Conservation (phyloP, 441 rosid species). For the Mallotus japonicus region DNA sequence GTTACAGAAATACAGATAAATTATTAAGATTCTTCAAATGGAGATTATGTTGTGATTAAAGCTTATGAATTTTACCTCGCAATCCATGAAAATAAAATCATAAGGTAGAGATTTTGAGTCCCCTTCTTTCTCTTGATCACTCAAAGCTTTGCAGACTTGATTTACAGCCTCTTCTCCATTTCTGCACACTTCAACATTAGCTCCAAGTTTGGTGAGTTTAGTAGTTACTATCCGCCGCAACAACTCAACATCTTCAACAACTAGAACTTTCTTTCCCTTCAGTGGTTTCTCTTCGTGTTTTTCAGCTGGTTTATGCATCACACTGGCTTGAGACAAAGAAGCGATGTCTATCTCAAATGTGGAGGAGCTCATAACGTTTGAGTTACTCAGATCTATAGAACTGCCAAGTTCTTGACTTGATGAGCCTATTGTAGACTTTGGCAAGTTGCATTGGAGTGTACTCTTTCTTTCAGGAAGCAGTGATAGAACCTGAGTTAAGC, state of each 20-base stretch:
- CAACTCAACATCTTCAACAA: slow-evolving; percentile 41
- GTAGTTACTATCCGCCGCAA: slow-evolving; percentile 17
- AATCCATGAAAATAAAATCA: slow-evolving; percentile 56
- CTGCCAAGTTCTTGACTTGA: background rate
- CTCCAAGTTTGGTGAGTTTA: slow-evolving; percentile 38
- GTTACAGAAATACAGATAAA: background rate
- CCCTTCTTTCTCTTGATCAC: slow-evolving; percentile 20
- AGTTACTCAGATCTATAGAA: background rate
- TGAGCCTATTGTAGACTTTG: background rate
- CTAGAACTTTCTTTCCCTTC: slow-evolving; percentile 42
- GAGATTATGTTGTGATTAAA: no score
- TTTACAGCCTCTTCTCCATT: slow-evolving; percentile 48
- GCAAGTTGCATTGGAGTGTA: background rate
- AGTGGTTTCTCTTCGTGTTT: slow-evolving; percentile 23
- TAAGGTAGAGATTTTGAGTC: slow-evolving; percentile 21
- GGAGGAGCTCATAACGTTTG: slow-evolving; percentile 2
- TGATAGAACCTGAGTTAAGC: slow-evolving; percentile 34
- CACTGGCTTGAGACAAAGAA: slow-evolving; percentile 3
- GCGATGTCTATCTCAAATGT: background rate
- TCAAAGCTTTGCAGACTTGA: slow-evolving; percentile 30
- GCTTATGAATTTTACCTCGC: slow-evolving; percentile 38
- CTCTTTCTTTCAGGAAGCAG: slow-evolving; percentile 40
- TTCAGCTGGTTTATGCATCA: background rate
- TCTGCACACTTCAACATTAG: slow-evolving; percentile 34
- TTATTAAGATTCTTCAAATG: background rate